Conservation (phyloP, 23 red algal species). For the Gracilaria caudata region DNA sequence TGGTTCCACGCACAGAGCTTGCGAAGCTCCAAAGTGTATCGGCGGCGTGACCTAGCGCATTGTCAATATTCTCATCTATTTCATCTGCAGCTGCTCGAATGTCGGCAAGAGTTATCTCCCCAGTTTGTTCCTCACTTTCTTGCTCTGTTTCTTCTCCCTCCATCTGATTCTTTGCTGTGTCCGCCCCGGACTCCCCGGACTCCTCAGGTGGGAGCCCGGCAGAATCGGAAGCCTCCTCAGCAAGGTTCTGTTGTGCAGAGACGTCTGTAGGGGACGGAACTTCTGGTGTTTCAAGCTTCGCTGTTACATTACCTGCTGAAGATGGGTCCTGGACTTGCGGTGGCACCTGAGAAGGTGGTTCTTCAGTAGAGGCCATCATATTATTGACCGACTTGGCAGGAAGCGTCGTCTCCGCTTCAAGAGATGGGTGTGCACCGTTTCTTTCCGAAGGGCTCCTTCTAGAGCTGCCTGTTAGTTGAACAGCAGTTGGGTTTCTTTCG, state of each 20-base stretch:
- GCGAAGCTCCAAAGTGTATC: constrained; percentile 68
- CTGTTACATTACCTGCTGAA: not conserved
- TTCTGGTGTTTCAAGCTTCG: not conserved
- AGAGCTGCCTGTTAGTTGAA: too few relatives aligned
- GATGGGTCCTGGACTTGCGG: not conserved
- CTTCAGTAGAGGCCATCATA: constrained; percentile 15
- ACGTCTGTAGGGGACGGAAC: constrained; percentile 7
- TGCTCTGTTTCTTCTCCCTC: not conserved
- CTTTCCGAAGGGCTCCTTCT: too few relatives aligned
- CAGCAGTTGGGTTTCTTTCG: too few relatives aligned
- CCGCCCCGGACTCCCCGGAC: not conserved
- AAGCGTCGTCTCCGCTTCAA: not conserved
- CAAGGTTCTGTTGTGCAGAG: not conserved
- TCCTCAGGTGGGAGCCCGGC: not conserved
- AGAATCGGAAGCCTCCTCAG: not conserved
- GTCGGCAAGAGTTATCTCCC: not conserved
- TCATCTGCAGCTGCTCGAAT: constrained; percentile 42
- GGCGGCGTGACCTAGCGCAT: constrained; percentile 51
- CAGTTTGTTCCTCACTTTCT: not conserved
- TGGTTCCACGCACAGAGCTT: constrained; percentile 35
- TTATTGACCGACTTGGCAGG: not conserved
- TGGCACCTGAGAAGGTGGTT: not conserved
- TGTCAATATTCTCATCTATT: constrained; percentile 62
- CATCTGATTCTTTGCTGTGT: not conserved
- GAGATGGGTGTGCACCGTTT: not conserved